Base-by-base conservation (phyloP, 768 basidiomycete species). In the Obba rivulosa region DNA sequence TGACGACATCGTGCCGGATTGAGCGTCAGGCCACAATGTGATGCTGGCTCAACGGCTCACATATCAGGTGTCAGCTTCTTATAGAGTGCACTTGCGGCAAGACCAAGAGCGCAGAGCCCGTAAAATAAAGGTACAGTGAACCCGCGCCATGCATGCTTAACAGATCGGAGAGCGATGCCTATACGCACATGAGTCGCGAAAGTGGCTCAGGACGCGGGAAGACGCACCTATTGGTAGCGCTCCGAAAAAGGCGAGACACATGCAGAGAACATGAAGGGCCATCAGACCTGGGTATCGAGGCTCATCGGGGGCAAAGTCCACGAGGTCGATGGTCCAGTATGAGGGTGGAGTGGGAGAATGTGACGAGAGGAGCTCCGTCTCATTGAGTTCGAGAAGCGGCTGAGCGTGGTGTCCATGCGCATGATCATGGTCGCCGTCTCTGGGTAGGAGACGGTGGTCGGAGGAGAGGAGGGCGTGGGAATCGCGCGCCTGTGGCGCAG, bases 141-240 rank as follows among this genome's bases (percentile, higher is more conserved):
- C 20, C 73, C 72, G 47, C 83, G 83, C 55, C 74, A 77, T 0
- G 83, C 68, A 58, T 91, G 85, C 42, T 81, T 82, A 0, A 85
- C 83, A 14, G 87, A 83, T 28, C 92, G 82, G 51, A 96, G 72
- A 1, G 81, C 79, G 51, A 95, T 88, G 24, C 79, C 93, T 95
- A 60, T 20, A n/a, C 39, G 46, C 41, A 52, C 34, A 50, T 37
- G 46, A 42, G 47, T 39, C 42, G 45, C 43, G 31, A 8, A 34
- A 31, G 21, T 13, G 41, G 44, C n/a, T 13, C 39, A 34, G 48
- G 41, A 41, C 28, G 34, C n/a, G 37, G 18, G 40, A 9, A 22
- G 11, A 63, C 80, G 58, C 62, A 93, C 92, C 82, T 38, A 83
- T 73, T 18, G 93, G 94, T 18, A 96, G 74, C 11, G 82, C 79